Conservation (phyloP, 441 rosid genomes). For the Mallotus repandus region DNA sequence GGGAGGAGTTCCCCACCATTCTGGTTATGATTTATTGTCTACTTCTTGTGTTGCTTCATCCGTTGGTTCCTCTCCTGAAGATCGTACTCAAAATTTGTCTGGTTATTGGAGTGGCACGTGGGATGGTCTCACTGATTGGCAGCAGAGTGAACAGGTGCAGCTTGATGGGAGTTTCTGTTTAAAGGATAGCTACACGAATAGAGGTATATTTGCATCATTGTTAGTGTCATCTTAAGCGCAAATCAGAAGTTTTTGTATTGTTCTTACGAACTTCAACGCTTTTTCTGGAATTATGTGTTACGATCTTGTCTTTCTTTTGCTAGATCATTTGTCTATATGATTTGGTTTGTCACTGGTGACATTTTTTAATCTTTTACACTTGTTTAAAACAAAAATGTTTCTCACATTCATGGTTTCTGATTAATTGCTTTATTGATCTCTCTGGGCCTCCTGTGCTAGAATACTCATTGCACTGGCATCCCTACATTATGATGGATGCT, state of each 20-base stretch:
- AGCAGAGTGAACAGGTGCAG: constrained; percentile 27
- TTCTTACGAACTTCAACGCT: too few species aligned
- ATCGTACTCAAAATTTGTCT: constrained; percentile 31
- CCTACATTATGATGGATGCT: background rate
- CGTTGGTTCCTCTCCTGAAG: constrained; percentile 28
- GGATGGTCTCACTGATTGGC: constrained; percentile 37
- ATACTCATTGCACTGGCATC: background rate
- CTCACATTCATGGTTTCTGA: background rate
- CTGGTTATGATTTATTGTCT: constrained; percentile 27
- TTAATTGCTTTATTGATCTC: background rate
- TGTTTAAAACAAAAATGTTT: background rate
- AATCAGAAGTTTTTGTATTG: background rate
- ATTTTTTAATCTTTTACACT: background rate
- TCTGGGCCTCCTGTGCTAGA: background rate
- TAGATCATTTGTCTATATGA: background rate
- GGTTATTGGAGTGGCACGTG: constrained; percentile 36
- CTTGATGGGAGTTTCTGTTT: constrained; percentile 31
- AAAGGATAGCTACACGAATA: constrained; percentile 32
- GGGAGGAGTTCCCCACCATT: constrained; percentile 4
- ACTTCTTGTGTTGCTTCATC: constrained; percentile 27
- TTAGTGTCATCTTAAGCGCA: background rate
- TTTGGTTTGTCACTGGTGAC: background rate
- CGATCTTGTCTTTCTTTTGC: background rate
- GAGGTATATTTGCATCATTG: constrained; percentile 33
- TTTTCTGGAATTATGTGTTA: too few species aligned